Percentiles rank a stretch among this genome's conserved stretches.
Conservation (phyloP, 2,329 filamentous ascomycete genomes). For the Fusarium buxicola region DNA sequence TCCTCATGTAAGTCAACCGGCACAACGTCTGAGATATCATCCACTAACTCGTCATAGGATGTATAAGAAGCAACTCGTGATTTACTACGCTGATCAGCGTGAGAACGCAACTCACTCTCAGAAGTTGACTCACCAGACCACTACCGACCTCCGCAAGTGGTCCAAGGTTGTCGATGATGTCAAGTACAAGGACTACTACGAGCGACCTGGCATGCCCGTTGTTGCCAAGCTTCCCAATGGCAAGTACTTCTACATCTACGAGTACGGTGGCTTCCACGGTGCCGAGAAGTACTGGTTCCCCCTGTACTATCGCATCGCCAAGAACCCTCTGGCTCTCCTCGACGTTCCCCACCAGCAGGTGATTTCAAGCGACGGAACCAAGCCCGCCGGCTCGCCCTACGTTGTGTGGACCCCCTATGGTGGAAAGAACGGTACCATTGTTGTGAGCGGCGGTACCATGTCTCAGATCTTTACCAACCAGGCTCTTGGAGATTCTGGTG, state of each 20-base stretch:
- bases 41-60: conserved; percentile 50
- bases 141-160: conserved; percentile 71
- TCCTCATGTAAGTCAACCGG: conserved; percentile 58
- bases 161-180: conserved; percentile 68
- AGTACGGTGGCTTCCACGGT: conserved; percentile 63
- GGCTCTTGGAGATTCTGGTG: conserved; percentile 51
- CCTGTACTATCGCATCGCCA: conserved; percentile 59
- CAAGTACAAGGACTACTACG: conserved; percentile 69
- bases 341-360: conserved; percentile 49
- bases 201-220: conserved; percentile 76
- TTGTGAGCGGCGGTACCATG: conserved; percentile 55
- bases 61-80: conserved; percentile 68
- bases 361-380: conserved; percentile 48
- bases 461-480: conserved; percentile 57
- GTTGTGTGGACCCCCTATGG: conserved; percentile 58
- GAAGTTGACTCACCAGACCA: conserved; percentile 74
- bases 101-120: conserved; percentile 70
- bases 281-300: conserved; percentile 53
- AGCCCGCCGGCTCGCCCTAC: conserved; percentile 56
- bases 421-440: conserved; percentile 58
- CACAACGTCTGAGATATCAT: fast-evolving
- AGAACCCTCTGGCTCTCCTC: conserved; percentile 53
- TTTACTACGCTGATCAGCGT: conserved; percentile 79
- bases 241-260: conserved; percentile 69
- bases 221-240: conserved; percentile 68